A percentile compares a stretch with the other conserved stretches of the same genome.
Evolutionary conservation across 371 early-diverging fungal genomes (phyloP).

Genomic region (Mortierella sp.): DNA sequence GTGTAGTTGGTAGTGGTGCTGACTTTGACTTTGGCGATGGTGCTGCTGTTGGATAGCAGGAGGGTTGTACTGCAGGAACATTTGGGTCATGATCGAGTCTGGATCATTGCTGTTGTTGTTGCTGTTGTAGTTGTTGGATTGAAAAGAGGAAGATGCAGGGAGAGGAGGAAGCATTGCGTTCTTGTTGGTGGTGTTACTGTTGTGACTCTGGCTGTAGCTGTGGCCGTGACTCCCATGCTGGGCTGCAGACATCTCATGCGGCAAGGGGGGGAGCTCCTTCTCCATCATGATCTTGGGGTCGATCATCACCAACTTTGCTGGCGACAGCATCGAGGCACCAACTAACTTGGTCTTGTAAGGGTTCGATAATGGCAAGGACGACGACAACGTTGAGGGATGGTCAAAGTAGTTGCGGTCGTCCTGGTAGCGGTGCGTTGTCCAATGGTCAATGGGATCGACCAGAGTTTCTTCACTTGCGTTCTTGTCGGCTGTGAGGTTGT

Average conservation of each 20-base stretch:
- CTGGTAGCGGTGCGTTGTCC: slow-evolving; percentile 21
- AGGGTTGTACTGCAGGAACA: slow-evolving; percentile 9
- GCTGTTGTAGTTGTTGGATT: neutral
- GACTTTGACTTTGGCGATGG: neutral
- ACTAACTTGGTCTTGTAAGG: neutral
- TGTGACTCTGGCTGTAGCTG: neutral
- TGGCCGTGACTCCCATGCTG: no score
- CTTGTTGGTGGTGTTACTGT: neutral
- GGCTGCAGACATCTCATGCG: neutral
- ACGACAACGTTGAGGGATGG: neutral
- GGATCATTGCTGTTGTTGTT: neutral
- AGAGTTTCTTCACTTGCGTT: slow-evolving; percentile 28
- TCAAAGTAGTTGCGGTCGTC: slow-evolving; percentile 5
- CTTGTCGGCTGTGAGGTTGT: slow-evolving; percentile 5
- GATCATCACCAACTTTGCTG: neutral
- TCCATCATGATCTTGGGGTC: slow-evolving; percentile 12
- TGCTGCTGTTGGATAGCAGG: neutral
- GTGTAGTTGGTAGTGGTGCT: neutral
- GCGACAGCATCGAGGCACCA: neutral
- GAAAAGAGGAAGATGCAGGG: neutral
- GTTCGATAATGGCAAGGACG: neutral
- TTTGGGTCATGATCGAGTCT: slow-evolving; percentile 11
- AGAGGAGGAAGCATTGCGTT: no score
- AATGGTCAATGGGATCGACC: slow-evolving; percentile 31
- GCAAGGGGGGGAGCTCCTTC: slow-evolving; percentile 25